Percentiles rank a stretch among this genome's conserved stretches.
phyloP scores from a whole-genome alignment of 352 stramenopile species.

The Phytophthora podocarpi region DNA sequence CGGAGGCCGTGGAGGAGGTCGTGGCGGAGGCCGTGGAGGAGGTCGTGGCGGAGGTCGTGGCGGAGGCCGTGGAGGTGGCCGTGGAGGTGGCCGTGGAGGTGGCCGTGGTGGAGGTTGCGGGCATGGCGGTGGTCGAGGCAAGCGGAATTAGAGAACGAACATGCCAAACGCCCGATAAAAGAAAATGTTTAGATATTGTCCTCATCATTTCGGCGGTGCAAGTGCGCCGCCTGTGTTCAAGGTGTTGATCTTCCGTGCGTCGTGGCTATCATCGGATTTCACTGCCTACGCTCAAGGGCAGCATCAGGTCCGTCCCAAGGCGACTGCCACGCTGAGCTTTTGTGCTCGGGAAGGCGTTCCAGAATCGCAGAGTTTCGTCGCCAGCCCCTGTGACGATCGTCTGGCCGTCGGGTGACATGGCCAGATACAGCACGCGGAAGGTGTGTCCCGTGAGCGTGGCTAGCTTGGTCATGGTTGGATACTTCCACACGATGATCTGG shows the following conservation, averaged over 20 bases:
- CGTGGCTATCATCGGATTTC: constrained; percentile 61
- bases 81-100: constrained; percentile 23
- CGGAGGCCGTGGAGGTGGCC: constrained; percentile 22
- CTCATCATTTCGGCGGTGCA: constrained; percentile 12
- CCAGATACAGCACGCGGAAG: constrained; percentile 96
- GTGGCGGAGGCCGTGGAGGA: constrained; percentile 32
- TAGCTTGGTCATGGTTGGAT: constrained; percentile 96
- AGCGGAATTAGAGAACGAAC: constrained; percentile 42
- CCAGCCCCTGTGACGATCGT: constrained; percentile 98
- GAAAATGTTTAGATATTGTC: constrained; percentile 43
- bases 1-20: constrained; percentile 31
- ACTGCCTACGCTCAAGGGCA: constrained; percentile 56
- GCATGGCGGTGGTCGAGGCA: constrained; percentile 28
- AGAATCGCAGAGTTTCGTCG: constrained; percentile 98
- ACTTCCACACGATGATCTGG: constrained; percentile 98
- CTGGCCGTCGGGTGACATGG: constrained; percentile 96
- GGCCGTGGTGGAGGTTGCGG: constrained; percentile 28
- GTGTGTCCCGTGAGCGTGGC: constrained; percentile 96
- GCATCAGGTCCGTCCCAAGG: constrained; percentile 58
- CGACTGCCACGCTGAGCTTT: constrained; percentile 57
- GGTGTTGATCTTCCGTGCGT: neutral
- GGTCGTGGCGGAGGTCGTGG: constrained; percentile 29
- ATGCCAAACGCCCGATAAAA: constrained; percentile 5
- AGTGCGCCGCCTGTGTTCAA: constrained; percentile 9
- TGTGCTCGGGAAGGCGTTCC: constrained; percentile 95